Conservation (phyloP, 495 filamentous ascomycete species). For the Hyaloscypha finlandica region DNA sequence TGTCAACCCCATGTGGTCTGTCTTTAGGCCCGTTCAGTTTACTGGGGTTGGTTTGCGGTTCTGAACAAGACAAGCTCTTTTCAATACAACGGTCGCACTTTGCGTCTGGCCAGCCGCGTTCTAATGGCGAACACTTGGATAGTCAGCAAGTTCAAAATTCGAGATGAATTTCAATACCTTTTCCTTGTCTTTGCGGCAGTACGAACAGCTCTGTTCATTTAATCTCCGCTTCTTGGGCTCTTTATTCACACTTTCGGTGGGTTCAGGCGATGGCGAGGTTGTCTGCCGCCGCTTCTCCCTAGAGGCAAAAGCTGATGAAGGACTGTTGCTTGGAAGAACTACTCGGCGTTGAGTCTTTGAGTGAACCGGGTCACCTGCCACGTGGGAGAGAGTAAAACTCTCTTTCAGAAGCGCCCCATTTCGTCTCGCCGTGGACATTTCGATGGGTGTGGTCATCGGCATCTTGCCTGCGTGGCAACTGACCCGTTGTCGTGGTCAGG, state of each 20-base stretch:
- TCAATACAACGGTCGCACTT: not conserved
- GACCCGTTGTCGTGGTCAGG: too few species aligned
- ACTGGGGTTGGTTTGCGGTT: not conserved
- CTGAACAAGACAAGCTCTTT: not conserved
- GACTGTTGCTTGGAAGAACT: not conserved
- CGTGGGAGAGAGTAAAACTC: not conserved
- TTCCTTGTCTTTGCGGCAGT: not conserved
- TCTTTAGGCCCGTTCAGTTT: not conserved
- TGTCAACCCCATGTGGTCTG: not conserved
- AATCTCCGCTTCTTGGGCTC: not conserved
- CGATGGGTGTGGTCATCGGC: too few species aligned
- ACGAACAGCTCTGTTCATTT: not conserved
- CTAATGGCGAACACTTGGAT: not conserved
- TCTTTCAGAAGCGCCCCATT: not conserved
- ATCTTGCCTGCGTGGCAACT: too few species aligned
- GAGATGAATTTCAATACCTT: not conserved
- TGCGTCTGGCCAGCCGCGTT: not conserved
- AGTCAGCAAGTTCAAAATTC: not conserved
- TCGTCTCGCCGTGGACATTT: too few species aligned
- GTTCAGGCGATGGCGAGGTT: not conserved
- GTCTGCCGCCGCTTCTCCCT: not conserved
- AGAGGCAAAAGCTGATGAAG: not conserved
- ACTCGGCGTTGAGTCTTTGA: not conserved
- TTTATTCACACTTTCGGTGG: not conserved
- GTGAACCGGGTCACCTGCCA: not conserved